phyloP scores from a whole-genome alignment of 768 basidiomycete species.

The Phallus indusiatus region DNA sequence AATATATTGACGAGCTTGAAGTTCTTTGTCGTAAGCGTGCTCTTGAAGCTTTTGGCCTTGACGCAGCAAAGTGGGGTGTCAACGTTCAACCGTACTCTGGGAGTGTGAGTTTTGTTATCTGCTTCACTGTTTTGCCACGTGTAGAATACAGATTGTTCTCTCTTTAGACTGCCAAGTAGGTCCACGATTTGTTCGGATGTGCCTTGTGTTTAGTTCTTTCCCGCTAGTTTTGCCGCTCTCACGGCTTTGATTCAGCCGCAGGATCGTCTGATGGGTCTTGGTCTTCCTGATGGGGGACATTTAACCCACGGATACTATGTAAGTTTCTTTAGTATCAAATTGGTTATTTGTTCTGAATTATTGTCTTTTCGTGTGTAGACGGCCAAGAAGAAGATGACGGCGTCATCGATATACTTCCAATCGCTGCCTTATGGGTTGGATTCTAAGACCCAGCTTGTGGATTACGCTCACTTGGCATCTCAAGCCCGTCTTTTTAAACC shows the following conservation, averaged over 20 bases:
- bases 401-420: conserved; percentile 99
- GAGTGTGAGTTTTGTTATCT: conserved; percentile 43
- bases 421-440: conserved; percentile 88
- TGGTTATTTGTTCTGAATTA: background rate
- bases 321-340: conserved; percentile 20
- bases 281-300: conserved; percentile 95
- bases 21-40: conserved; percentile 91
- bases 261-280: conserved; percentile 98
- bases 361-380: conserved; percentile 41
- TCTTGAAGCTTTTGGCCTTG: conserved; percentile 91
- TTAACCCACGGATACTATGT: conserved; percentile 97
- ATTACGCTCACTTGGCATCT: conserved; percentile 69
- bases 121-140: background rate
- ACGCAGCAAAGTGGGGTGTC: conserved; percentile 90
- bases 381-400: conserved; percentile 99
- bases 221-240: conserved; percentile 81
- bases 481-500: conserved; percentile 97
- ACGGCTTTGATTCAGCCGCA: conserved; percentile 95
- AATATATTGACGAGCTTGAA: conserved; percentile 96
- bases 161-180: conserved; percentile 77
- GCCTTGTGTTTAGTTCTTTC: background rate
- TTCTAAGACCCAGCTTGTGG: conserved; percentile 77
- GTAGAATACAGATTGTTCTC: background rate
- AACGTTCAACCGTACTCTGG: conserved; percentile 99
- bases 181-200: conserved; percentile 9